phyloP scores from a whole-genome alignment of 257 asterid genomes.

The Schizonepeta tenuifolia region DNA sequence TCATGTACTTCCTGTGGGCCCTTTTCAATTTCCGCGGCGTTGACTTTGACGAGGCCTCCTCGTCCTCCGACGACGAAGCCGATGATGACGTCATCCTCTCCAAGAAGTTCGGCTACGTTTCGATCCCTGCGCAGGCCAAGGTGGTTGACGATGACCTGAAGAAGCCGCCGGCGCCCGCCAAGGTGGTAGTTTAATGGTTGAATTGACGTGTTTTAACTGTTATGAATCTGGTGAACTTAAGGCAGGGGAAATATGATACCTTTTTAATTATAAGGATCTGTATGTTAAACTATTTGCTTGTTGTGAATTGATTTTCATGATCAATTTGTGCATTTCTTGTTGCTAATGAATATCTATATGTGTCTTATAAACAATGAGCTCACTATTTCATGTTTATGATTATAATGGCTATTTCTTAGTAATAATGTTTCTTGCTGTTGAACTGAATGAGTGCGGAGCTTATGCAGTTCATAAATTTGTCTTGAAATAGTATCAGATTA shows the following conservation, averaged over 20 bases:
- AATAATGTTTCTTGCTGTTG: neutral
- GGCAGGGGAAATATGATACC: neutral
- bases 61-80: constrained; percentile 42
- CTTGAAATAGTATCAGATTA: neutral
- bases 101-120: constrained; percentile 54
- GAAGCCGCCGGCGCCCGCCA: constrained; percentile 40
- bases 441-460: neutral
- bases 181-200: constrained; percentile 5
- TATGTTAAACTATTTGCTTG: neutral
- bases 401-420: neutral
- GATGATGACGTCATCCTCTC: constrained; percentile 35
- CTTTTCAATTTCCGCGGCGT: constrained; percentile 50
- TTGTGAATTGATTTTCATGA: constrained; percentile 20
- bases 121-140: constrained; percentile 43
- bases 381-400: neutral
- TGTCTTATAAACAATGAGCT: neutral
- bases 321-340: constrained; percentile 7
- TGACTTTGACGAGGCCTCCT: constrained; percentile 52
- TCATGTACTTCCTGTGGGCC: constrained; percentile 69
- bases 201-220: neutral
- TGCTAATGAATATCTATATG: neutral
- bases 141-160: constrained; percentile 51
- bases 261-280: neutral
- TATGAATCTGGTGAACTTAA: neutral
- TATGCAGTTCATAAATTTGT: neutral